These are phyloP conservation scores for Phanerodontia chrysosporium DNA, from an alignment of 768 basidiomycete genomes.

Conservation along the genomic window DNA sequence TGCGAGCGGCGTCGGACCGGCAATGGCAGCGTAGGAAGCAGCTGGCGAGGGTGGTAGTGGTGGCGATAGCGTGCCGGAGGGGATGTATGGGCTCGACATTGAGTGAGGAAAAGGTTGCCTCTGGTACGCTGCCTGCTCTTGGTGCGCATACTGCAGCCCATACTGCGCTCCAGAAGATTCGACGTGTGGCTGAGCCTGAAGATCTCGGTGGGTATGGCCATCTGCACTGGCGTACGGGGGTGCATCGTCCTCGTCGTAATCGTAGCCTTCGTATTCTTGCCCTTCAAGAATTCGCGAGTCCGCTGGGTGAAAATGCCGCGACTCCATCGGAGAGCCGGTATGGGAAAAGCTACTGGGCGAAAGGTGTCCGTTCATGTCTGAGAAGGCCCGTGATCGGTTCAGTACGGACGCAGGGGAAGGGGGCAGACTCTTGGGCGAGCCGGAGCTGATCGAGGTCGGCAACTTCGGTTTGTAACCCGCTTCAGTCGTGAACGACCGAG, in stretches of 20 bases:
- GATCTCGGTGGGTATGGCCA: background rate
- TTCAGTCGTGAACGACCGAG: conserved; percentile 64
- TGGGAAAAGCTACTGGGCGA: background rate
- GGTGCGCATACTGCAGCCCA: background rate
- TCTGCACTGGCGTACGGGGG: conserved; percentile 8
- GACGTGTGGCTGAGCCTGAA: background rate
- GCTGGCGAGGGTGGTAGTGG: background rate
- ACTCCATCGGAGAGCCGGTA: background rate
- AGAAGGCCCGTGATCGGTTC: background rate
- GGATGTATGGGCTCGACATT: conserved; percentile 19
- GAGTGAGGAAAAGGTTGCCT: conserved; percentile 25
- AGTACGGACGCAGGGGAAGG: conserved; percentile 7
- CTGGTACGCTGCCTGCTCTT: conserved; percentile 12
- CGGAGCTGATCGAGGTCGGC: conserved; percentile 13
- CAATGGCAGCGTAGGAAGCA: background rate
- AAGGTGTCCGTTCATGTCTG: background rate
- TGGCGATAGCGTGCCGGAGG: background rate
- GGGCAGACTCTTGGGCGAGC: conserved; percentile 18
- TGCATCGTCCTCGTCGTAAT: background rate
- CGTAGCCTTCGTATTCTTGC: conserved; percentile 5
- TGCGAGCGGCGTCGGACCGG: background rate
- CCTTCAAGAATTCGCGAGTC: background rate
- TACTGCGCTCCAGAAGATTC: background rate
- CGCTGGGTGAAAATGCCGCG: background rate
- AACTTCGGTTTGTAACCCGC: conserved; percentile 52